phyloP scores from a whole-genome alignment of 805 yeast species.

The Saccharomycopsis synnaedendra region DNA sequence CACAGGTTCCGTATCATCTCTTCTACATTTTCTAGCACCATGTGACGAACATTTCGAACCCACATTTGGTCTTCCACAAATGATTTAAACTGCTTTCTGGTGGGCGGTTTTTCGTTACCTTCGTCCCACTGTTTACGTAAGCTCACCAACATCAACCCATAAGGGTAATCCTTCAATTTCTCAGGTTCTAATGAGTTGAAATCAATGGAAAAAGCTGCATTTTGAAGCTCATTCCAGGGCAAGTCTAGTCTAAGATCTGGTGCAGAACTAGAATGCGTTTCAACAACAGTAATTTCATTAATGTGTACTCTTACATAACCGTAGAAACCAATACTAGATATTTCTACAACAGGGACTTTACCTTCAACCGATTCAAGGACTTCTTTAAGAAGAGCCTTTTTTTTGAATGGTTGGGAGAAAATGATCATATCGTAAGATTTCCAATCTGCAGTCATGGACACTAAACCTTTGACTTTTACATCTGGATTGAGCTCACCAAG shows the following conservation, averaged over 20 bases:
- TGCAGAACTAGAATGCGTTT: slow-evolving; percentile 57
- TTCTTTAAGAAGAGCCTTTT: neutral
- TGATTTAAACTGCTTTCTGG: slow-evolving; percentile 28
- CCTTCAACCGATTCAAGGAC: slow-evolving; percentile 15
- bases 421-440: slow-evolving; percentile 7
- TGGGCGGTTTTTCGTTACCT: neutral
- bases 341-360: slow-evolving; percentile 43
- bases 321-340: slow-evolving; percentile 51
- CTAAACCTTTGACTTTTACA: slow-evolving; percentile 1
- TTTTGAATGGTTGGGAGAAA: neutral
- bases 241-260: slow-evolving; percentile 38
- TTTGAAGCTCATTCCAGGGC: slow-evolving; percentile 17
- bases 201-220: slow-evolving; percentile 14
- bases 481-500: slow-evolving; percentile 45
- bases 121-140: neutral
- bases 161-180: slow-evolving; percentile 19
- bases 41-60: slow-evolving; percentile 15
- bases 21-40: slow-evolving; percentile 35
- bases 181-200: slow-evolving; percentile 6
- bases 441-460: slow-evolving; percentile 5
- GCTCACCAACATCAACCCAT: slow-evolving; percentile 8
- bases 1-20: slow-evolving; percentile 39
- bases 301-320: slow-evolving; percentile 43
- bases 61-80: slow-evolving; percentile 19
- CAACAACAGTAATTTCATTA: slow-evolving; percentile 55